Evolutionary conservation across 129 eudicot genomes (phyloP).

Genomic region (Silybum marianum): DNA sequence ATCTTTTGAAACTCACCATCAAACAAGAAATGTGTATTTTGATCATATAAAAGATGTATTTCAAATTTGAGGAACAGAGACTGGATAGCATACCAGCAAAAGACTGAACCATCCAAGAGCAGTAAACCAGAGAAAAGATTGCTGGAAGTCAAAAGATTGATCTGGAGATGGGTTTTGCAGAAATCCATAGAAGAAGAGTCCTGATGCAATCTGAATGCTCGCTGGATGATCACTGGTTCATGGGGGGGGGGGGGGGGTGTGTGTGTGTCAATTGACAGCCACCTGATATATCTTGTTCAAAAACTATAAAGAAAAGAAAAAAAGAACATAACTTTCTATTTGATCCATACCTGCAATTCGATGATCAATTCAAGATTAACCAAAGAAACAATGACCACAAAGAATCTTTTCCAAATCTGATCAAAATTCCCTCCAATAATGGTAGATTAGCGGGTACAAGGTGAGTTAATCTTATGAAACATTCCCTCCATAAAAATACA

Average conservation of each 20-base stretch:
- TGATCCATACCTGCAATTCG: not conserved
- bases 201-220: not conserved
- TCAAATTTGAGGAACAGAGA: not conserved
- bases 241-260: not conserved
- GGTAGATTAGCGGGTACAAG: not conserved
- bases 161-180: not conserved
- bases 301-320: not conserved
- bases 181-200: not conserved
- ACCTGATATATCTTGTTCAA: not conserved
- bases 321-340: not conserved
- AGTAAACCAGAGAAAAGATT: not conserved
- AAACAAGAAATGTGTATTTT: not conserved
- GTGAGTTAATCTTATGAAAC: not conserved
- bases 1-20: not conserved
- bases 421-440: not conserved
- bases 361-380: not conserved
- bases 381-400: not conserved
- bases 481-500: not conserved
- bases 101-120: not conserved
- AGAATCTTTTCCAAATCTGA: not conserved
- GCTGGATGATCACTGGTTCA: not conserved
- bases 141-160: not conserved
- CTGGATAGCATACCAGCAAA: not conserved
- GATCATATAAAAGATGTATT: not conserved
- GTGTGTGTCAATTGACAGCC: not conserved